phyloP scores from a whole-genome alignment of 192 early-diverging fungal species.

The Coemansia sp. region DNA sequence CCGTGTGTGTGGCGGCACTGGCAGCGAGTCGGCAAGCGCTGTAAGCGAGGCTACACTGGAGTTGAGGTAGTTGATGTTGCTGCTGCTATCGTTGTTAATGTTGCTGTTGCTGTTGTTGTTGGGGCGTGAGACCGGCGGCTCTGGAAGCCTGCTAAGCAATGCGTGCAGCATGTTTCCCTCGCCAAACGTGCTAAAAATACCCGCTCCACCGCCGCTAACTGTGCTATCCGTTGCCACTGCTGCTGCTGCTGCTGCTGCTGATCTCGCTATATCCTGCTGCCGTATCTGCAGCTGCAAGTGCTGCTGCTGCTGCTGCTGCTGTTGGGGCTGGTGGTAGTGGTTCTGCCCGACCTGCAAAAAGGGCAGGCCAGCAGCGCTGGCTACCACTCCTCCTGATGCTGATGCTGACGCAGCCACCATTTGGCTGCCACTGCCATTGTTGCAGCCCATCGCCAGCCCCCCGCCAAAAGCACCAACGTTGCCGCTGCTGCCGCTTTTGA shows the following conservation, averaged over 20 bases:
- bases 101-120: neutral
- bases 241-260: neutral
- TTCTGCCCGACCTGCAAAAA: no score
- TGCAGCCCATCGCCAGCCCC: neutral
- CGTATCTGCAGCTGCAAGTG: neutral
- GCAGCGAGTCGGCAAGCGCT: slow-evolving; percentile 40
- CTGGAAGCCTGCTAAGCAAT: slow-evolving; percentile 45
- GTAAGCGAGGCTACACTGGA: slow-evolving; percentile 5
- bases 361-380: neutral
- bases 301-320: neutral
- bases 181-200: neutral
- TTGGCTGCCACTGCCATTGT: neutral
- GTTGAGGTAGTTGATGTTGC: neutral
- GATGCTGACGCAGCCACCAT: neutral
- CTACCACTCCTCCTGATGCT: neutral
- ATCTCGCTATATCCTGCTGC: no score
- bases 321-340: no score
- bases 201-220: neutral
- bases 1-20: slow-evolving; percentile 15
- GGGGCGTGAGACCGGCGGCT: slow-evolving; percentile 30
- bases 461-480: neutral
- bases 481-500: neutral
- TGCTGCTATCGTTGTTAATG: no score
- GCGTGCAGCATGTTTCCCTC: slow-evolving; percentile 46
- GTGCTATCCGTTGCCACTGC: neutral